A percentile compares a stretch with the other conserved stretches of the same genome.
Conservation (phyloP, 164 flowering plant species). For the Chimonanthus praecox region DNA sequence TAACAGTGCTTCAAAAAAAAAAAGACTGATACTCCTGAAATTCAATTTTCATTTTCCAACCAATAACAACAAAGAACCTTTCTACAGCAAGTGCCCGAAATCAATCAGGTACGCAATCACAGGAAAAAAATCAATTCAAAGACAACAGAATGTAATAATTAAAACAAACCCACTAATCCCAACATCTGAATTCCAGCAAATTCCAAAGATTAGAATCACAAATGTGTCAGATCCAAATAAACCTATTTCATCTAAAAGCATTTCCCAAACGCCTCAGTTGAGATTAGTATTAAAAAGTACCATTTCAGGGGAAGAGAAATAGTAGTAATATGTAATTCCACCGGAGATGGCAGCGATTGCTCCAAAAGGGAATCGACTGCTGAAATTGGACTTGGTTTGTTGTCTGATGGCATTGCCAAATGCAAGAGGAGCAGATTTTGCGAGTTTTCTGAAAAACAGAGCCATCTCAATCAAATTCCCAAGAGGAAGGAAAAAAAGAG, state of each 20-base stretch:
- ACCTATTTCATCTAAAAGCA: constrained; percentile 2
- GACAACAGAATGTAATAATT: too few species aligned
- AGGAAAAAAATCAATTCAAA: too few species aligned
- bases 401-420: constrained; percentile 27
- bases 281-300: constrained; percentile 26
- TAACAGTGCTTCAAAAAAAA: too few species aligned
- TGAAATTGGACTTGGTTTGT: constrained; percentile 25
- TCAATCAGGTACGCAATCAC: too few species aligned
- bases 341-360: constrained; percentile 71
- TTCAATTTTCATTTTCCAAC: too few species aligned
- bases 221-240: neutral
- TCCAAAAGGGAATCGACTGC: constrained; percentile 34
- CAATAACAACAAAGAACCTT: too few species aligned
- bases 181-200: neutral
- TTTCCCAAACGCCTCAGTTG: neutral
- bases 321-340: constrained; percentile 52
- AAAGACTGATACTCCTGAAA: too few species aligned
- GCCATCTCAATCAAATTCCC: constrained; percentile 30
- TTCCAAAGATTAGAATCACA: neutral
- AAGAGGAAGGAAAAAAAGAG: constrained; percentile 4
- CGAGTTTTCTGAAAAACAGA: constrained; percentile 40
- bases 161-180: neutral
- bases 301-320: constrained; percentile 41
- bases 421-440: constrained; percentile 40
- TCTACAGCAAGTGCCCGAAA: too few species aligned